phyloP scores from a whole-genome alignment of 148 eudicot genomes.

The Agrostemma githago region DNA sequence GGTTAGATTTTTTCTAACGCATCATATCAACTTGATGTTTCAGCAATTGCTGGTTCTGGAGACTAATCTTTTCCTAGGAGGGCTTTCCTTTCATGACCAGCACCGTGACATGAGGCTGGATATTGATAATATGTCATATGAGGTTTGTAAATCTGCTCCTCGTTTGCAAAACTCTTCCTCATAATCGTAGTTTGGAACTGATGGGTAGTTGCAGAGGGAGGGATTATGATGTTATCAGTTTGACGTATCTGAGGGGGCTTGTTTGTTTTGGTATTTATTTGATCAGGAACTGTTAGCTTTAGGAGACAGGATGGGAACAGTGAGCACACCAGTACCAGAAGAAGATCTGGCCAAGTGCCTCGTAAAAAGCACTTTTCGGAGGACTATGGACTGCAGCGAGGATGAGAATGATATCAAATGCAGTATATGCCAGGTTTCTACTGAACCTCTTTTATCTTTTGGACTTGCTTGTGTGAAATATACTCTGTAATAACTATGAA shows the following conservation, averaged over 20 bases:
- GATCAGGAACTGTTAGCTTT: slow-evolving; percentile 82
- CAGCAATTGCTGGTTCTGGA: slow-evolving; percentile 81
- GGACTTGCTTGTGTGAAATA: neutral
- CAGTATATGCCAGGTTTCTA: slow-evolving; percentile 84
- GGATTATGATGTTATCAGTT: neutral
- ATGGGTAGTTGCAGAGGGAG: neutral
- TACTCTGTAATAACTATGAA: neutral
- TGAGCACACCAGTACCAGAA: slow-evolving; percentile 78
- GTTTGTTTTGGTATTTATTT: neutral
- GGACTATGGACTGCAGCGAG: slow-evolving; percentile 20
- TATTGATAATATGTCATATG: slow-evolving; percentile 93
- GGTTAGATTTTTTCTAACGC: neutral
- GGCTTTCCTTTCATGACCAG: slow-evolving; percentile 71
- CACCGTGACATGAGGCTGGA: slow-evolving; percentile 96
- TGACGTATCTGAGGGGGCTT: neutral
- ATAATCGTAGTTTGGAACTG: neutral
- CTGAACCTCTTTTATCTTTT: neutral
- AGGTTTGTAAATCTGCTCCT: slow-evolving; percentile 37
- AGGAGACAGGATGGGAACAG: slow-evolving; percentile 91
- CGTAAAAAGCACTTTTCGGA: slow-evolving; percentile 42
- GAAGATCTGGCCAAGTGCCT: slow-evolving; percentile 64
- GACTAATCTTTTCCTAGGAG: slow-evolving; percentile 68
- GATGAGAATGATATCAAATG: slow-evolving; percentile 60
- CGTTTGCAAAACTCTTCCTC: neutral
- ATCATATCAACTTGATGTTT: slow-evolving; percentile 11